Conservation (phyloP, 2,329 filamentous ascomycete genomes). For the Talaromyces sp. region DNA sequence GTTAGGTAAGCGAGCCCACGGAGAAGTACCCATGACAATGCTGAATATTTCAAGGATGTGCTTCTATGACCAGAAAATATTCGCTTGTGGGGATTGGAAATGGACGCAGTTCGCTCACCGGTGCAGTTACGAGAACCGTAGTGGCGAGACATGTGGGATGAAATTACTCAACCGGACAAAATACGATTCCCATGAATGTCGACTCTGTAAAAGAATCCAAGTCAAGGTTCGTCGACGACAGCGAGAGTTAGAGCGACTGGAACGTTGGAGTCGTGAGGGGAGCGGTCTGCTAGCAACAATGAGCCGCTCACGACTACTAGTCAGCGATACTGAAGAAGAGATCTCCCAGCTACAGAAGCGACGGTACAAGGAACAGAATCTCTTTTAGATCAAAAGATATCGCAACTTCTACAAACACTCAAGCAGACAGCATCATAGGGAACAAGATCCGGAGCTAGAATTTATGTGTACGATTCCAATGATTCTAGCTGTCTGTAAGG, state of each 20-base stretch:
- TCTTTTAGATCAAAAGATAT: slow-evolving; percentile 24
- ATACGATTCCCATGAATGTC: slow-evolving; percentile 65
- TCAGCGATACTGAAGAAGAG: slow-evolving; percentile 68
- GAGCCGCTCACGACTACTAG: slow-evolving; percentile 68
- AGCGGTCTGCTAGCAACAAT: slow-evolving; percentile 58
- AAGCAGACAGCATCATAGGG: neutral
- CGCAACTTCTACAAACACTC: neutral
- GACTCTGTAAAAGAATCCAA: slow-evolving; percentile 82
- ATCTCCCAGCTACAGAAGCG: slow-evolving; percentile 65
- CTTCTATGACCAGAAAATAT: slow-evolving; percentile 89
- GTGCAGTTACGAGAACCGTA: slow-evolving; percentile 91
- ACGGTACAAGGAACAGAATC: slow-evolving; percentile 36
- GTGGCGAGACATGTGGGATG: slow-evolving; percentile 46
- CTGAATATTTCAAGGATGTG: slow-evolving; percentile 65
- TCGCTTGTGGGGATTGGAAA: slow-evolving; percentile 85
- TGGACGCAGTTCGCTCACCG: slow-evolving; percentile 92
- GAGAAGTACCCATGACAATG: neutral
- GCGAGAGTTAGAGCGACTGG: slow-evolving; percentile 72
- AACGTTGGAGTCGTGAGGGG: slow-evolving; percentile 74
- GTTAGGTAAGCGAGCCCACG: neutral
- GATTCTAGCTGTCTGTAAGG: neutral
- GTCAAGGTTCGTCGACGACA: slow-evolving; percentile 74
- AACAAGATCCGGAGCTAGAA: neutral
- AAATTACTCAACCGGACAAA: slow-evolving; percentile 79
- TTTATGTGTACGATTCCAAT: neutral